Base-by-base conservation (phyloP, 441 rosid genomes). In the Biscutella laevigata region DNA sequence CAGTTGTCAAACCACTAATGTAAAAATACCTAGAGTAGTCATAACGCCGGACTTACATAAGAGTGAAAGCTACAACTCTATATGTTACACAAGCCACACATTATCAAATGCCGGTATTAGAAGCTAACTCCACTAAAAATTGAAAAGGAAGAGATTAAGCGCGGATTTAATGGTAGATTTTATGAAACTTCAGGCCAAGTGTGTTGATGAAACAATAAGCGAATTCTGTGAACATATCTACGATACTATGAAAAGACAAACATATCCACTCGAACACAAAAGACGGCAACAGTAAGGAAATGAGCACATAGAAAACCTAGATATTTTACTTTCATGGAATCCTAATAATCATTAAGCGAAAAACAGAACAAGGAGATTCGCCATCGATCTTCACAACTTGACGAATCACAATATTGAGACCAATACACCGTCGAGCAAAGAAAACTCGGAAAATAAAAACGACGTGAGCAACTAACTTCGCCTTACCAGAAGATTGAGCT, bases 401-500 rank as follows among this genome's bases (percentile, higher is more conserved):
- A 29, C 30, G 43, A 58, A 58, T 45, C 59, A 44, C 19, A 24
- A 20, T 22, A 52, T 10, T 29, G 30, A 32, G 48, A 47, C 19
- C 26, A n/a, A 38, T 0, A 29, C 58, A 59, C 9, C 60, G 45
- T 66, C 48, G 12, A 57, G 59, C 41, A 57, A 41, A 20, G 0
- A 1, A 27, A 28, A 32, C 20, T 34, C 27, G 12, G 44, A 41
- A 51, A 57, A n/a, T n/a, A 29, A 12, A 32, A 52, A 51, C 10
- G 59, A 57, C 42, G 47, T 28, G 54, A 44, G 60, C 44, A 51
- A 17, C 25, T 3, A 48, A 6, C 29, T 37, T 44, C 1, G 40
- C 38, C 61, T 59, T 36, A 66, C 70, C 61, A 45, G 61, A n/a
- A 58, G 70, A 52, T 66, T 59, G 55, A 66, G 70, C 65, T 37